A percentile compares a stretch with the other conserved stretches of the same genome.
Evolutionary conservation across 2,329 filamentous ascomycete species (phyloP).

Genomic region (Arthroderma sp.): DNA sequence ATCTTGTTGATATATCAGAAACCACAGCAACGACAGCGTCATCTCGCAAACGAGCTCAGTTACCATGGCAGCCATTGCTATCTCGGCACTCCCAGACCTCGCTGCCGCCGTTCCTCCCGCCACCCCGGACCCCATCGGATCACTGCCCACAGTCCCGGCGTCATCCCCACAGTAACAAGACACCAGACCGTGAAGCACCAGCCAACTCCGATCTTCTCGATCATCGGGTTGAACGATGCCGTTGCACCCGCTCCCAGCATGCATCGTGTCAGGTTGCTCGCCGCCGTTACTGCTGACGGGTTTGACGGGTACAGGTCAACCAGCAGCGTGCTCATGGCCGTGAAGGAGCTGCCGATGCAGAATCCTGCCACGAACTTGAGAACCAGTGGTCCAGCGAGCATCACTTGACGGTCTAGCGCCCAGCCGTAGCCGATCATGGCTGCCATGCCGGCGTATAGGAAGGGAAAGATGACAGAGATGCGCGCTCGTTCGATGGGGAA

Average conservation of each 20-base stretch:
- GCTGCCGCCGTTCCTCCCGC: background rate
- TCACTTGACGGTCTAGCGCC: conserved; percentile 38
- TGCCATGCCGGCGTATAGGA: conserved; percentile 20
- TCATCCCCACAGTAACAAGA: conserved; percentile 18
- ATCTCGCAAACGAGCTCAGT: background rate
- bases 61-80: background rate
- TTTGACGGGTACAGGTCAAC: conserved; percentile 42
- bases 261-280: conserved; percentile 43
- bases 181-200: conserved; percentile 29
- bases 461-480: conserved; percentile 24
- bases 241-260: conserved; percentile 42
- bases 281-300: conserved; percentile 43
- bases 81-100: too few relatives aligned
- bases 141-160: background rate
- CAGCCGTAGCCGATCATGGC: conserved; percentile 38
- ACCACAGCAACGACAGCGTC: background rate
- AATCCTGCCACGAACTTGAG: conserved; percentile 41
- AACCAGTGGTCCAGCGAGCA: conserved; percentile 40
- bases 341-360: conserved; percentile 40
- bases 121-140: background rate
- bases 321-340: conserved; percentile 40
- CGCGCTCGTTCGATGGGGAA: conserved; percentile 40
- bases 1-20: too few relatives aligned
- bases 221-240: conserved; percentile 31
- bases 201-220: conserved; percentile 28